phyloP scores from a whole-genome alignment of 2,329 filamentous ascomycete genomes.

The Penicillium nordicum region DNA sequence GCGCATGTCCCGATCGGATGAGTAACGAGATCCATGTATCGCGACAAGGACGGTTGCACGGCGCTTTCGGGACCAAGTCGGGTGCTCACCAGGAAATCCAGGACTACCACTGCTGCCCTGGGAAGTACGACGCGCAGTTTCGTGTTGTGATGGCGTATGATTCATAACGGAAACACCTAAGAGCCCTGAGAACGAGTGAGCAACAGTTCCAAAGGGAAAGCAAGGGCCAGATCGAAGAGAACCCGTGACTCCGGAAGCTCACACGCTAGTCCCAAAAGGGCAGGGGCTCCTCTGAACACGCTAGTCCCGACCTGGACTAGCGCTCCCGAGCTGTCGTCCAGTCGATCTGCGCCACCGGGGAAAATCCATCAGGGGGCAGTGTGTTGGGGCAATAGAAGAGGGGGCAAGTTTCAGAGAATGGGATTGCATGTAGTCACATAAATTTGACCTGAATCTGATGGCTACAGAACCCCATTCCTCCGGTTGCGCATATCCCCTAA shows the following conservation, averaged over 20 bases:
- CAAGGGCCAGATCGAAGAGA: slow-evolving; percentile 21
- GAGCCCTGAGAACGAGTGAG: slow-evolving; percentile 15
- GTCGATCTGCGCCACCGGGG: slow-evolving; percentile 30
- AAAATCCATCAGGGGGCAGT: slow-evolving; percentile 15
- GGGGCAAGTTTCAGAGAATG: background rate
- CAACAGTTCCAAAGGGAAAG: slow-evolving; percentile 21
- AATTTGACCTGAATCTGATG: background rate
- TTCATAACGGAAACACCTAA: slow-evolving; percentile 35
- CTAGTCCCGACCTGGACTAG: slow-evolving; percentile 31
- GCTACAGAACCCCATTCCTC: background rate
- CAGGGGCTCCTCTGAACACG: slow-evolving; percentile 14
- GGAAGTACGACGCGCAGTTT: slow-evolving; percentile 35
- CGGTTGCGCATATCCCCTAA: background rate
- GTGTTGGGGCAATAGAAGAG: slow-evolving; percentile 2
- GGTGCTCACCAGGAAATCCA: slow-evolving; percentile 37
- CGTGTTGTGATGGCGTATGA: slow-evolving; percentile 26
- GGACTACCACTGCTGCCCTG: slow-evolving; percentile 38
- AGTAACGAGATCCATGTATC: slow-evolving; percentile 1
- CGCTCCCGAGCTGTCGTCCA: slow-evolving; percentile 33
- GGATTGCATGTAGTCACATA: background rate
- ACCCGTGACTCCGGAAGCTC: slow-evolving; percentile 38
- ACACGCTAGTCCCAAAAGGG: slow-evolving; percentile 29
- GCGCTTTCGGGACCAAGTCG: slow-evolving; percentile 13
- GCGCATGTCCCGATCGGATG: background rate
- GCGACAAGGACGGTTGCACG: slow-evolving; percentile 7